Conservation (phyloP, 495 filamentous ascomycete genomes). For the Parathielavia appendiculata region DNA sequence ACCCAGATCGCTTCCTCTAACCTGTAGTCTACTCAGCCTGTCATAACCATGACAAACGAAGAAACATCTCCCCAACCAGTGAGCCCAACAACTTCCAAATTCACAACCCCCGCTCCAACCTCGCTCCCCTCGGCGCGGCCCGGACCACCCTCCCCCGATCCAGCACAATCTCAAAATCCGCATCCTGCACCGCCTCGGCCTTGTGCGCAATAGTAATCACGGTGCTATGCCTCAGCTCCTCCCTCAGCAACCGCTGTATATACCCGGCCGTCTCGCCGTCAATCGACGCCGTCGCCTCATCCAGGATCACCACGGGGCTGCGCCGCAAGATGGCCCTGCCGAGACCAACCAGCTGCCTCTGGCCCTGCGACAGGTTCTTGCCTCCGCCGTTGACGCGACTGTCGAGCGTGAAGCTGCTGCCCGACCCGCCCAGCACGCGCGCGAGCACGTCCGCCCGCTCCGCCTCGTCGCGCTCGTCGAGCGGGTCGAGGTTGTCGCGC, state of each 20-base stretch:
- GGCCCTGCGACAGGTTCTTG: conserved; percentile 57
- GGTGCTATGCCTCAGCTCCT: conserved; percentile 71
- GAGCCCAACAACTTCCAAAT: neutral
- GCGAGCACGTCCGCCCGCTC: conserved; percentile 44
- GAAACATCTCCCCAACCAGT: neutral
- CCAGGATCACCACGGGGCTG: conserved; percentile 59
- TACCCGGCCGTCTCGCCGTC: conserved; percentile 70
- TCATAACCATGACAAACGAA: too few species aligned
- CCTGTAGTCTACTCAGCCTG: too few species aligned
- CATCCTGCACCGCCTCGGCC: conserved; percentile 71
- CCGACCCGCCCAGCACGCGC: conserved; percentile 34
- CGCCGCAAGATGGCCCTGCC: conserved; percentile 54
- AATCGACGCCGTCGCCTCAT: conserved; percentile 83
- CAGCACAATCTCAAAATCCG: conserved; percentile 66
- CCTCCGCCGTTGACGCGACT: conserved; percentile 52
- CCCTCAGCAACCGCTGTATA: conserved; percentile 69
- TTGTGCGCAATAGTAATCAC: conserved; percentile 87
- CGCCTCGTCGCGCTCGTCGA: conserved; percentile 40
- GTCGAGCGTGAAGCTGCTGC: conserved; percentile 36
- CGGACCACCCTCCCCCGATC: conserved; percentile 55
- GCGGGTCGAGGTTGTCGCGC: conserved; percentile 53
- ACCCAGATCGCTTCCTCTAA: too few species aligned
- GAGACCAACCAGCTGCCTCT: conserved; percentile 56
- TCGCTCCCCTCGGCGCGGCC: conserved; percentile 22
- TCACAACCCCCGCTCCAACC: neutral